These are phyloP conservation scores for Dactylorhiza incarnata DNA, from an alignment of 106 monocot species.

Conservation along the genomic window DNA sequence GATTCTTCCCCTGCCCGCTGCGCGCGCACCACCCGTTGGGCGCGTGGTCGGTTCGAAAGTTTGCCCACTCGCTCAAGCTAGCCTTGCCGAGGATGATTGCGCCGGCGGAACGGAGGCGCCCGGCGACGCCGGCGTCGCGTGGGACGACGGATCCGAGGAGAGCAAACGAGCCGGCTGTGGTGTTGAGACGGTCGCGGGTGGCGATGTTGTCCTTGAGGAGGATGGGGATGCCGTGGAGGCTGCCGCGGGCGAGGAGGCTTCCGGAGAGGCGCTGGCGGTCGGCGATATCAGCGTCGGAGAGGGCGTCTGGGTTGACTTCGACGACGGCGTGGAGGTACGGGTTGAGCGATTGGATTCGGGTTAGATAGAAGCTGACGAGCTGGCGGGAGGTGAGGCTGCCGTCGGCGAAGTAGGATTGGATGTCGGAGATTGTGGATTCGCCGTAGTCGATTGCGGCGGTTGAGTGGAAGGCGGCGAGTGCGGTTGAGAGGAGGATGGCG, in stretches of 20 bases:
- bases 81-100: conserved; percentile 68
- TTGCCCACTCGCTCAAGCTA: conserved; percentile 62
- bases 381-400: conserved; percentile 28
- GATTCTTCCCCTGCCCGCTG: conserved; percentile 43
- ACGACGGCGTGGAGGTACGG: conserved; percentile 40
- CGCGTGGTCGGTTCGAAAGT: conserved; percentile 22
- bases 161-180: background rate
- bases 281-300: conserved; percentile 28
- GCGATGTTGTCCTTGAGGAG: conserved; percentile 66
- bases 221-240: conserved; percentile 32
- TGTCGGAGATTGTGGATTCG: conserved; percentile 39
- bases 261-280: conserved; percentile 13
- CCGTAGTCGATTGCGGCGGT: conserved; percentile 8
- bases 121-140: conserved; percentile 44
- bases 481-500: background rate
- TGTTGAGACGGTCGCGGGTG: conserved; percentile 34
- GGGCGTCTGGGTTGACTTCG: conserved; percentile 50
- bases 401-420: conserved; percentile 38
- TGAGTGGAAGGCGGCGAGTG: background rate
- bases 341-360: conserved; percentile 25
- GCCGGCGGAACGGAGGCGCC: conserved; percentile 34
- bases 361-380: conserved; percentile 31
- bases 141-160: background rate
- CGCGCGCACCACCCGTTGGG: conserved; percentile 61
- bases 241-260: background rate